phyloP scores from a whole-genome alignment of 495 filamentous ascomycete species.

The Daldinia concentrica region DNA sequence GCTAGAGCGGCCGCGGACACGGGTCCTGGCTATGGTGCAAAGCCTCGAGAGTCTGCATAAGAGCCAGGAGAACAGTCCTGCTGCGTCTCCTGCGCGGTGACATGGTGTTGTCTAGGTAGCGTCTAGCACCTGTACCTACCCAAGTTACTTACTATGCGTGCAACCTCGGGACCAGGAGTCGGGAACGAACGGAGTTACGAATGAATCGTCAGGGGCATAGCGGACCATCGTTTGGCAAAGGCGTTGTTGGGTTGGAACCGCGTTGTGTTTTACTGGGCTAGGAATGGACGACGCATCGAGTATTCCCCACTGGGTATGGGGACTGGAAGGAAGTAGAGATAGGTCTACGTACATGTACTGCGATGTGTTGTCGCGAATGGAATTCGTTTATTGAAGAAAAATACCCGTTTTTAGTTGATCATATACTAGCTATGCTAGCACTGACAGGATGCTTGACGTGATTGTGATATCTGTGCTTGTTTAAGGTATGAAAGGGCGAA shows the following conservation, averaged over 20 bases:
- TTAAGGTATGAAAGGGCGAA: background rate
- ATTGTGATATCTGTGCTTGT: background rate
- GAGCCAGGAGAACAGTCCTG: conserved; percentile 49
- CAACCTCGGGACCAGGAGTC: background rate
- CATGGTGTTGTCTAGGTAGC: background rate
- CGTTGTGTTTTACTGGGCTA: conserved; percentile 13
- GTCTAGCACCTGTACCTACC: background rate
- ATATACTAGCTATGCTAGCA: background rate
- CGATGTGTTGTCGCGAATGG: background rate
- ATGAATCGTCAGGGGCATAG: background rate
- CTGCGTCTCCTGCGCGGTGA: conserved; percentile 40
- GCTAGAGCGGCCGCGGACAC: conserved; percentile 49
- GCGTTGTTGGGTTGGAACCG: conserved; percentile 10
- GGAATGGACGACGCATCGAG: background rate
- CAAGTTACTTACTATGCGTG: background rate
- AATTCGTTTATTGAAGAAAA: background rate
- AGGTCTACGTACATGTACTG: background rate
- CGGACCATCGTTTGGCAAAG: conserved; percentile 12
- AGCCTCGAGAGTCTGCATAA: conserved; percentile 49
- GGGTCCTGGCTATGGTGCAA: conserved; percentile 60
- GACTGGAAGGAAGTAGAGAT: background rate
- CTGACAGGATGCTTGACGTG: background rate
- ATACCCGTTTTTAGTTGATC: background rate
- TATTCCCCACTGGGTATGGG: background rate
- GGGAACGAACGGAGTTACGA: conserved; percentile 8